Evolutionary conservation across 257 asterid genomes (phyloP), one percentile per base, ranked within the genome.

Genomic region (Nicotiana tabacum): DNA sequence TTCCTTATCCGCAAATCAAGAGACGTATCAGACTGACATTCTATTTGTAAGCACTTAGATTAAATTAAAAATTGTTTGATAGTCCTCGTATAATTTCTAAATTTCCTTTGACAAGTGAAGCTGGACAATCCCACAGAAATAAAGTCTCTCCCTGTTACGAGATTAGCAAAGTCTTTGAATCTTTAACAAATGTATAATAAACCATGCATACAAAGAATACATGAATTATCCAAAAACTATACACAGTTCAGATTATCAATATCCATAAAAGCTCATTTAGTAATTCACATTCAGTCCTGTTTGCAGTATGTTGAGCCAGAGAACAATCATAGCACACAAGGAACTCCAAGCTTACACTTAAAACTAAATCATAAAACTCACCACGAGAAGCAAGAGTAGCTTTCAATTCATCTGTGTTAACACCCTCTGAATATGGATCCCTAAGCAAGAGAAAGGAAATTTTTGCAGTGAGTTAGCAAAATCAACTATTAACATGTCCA

Each of bases 381-480:
- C 98, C 99, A 87, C 82, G 82, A 78, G 93, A 90, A 85, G 98
- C 95, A 82, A 92, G 88, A 90, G 92, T 87, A 61, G 89, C 97
- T 88, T 88, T 92, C 91, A 94, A 84, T 85, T 91, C 91, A 29
- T 92, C 97, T 72, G 77, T 83, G 85, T 89, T 81, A 43, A 90
- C 88, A 67, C 94, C 94, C 85, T 88, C 87, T 24, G 95, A 90
- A 83, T 85, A 89, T 11, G 99, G 96, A 90, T 92, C 92, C 99
- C 98, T 94, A 51, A 51, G 88, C 78, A 87, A 79, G 56, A 39
- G 17, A 58, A 84, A 74, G 43, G 18, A 18, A 74, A 51, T 2
- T 51, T 51, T 51, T 76, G 80, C 80, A 76, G 46, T 27, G 64
- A 76, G 64, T 15, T 76, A 68, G 61, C 12, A n/a, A 84, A 70